Base-by-base conservation (phyloP, 2,329 filamentous ascomycete genomes). In the Davidsoniella virescens region DNA sequence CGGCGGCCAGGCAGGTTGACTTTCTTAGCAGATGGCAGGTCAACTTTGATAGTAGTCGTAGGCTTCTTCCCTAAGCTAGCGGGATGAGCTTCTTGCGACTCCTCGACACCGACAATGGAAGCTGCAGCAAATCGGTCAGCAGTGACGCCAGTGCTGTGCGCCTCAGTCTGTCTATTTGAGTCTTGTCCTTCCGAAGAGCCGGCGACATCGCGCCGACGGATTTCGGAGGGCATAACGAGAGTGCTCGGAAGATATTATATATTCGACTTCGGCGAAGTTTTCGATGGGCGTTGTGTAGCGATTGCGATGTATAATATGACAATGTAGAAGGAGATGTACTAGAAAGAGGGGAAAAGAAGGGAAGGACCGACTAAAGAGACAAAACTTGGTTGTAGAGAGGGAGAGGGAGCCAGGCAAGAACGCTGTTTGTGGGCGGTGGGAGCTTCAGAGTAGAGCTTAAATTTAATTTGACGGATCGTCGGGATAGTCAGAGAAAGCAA, bases 1-100 rank as follows among this genome's bases (percentile, higher is more conserved):
- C 90, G 93, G 55, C 76, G 75, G 47, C 67, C 70, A 9, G 49
- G 49, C 18, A 38, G 8, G 26, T 51, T 47, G 29, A 36, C 37
- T n/a, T 45, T 46, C 14, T 50, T 12, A 6, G 25, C 10, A 38
- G 26, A 33, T 17, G 38, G 25, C 26, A 40, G 16, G 26, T 44
- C 18, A n/a, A 26, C 38, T 14, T 23, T 20, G 18, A 50, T 17
- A 17, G 29, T 12, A 29, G 25, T 23, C 20, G 20, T 14, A 5
- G 8, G 7, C 7, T 42, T 41, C 17, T 16, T 33, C 18, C 25
- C 37, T 29, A 40, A 29, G 26, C 49, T 50, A n/a, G 49, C 49
- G 8, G 49, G 49, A 17, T 46, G 49, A 23, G 16, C 43, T 33
- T 50, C 37, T 41, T 45, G 37, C 20, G 49, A 51, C 25, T 51